Evolutionary conservation across 108 stramenopile species (phyloP).

Genomic region (Bacterosira constricta): DNA sequence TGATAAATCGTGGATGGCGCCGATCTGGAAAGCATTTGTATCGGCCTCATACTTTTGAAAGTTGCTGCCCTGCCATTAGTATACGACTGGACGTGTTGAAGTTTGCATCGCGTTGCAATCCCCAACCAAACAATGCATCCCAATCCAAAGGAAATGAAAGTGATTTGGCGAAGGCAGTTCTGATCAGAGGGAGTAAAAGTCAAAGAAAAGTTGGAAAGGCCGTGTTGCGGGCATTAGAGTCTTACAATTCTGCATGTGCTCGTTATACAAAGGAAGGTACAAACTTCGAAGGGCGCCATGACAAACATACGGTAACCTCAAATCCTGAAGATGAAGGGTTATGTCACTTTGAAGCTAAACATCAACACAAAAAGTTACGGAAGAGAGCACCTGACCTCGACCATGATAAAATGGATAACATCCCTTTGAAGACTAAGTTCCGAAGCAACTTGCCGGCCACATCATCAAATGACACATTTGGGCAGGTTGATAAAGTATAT

Average conservation of each 20-base stretch:
- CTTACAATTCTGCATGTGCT: slow-evolving; percentile 27
- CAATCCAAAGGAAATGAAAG: background rate
- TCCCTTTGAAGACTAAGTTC: background rate
- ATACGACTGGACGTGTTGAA: slow-evolving; percentile 67
- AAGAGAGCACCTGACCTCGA: slow-evolving; percentile 8
- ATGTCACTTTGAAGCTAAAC: background rate
- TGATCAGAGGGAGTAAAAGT: slow-evolving; percentile 57
- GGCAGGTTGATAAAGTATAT: background rate
- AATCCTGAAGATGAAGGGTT: background rate
- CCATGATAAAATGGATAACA: background rate
- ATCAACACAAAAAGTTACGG: slow-evolving; percentile 26
- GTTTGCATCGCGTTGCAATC: slow-evolving; percentile 31
- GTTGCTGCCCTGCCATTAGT: slow-evolving; percentile 83
- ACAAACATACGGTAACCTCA: background rate
- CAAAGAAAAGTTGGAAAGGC: slow-evolving; percentile 64
- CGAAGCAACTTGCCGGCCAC: background rate
- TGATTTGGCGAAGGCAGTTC: slow-evolving; percentile 18
- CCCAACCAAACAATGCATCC: background rate
- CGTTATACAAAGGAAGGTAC: background rate
- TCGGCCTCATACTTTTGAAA: slow-evolving; percentile 73
- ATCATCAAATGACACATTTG: background rate
- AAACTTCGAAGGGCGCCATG: background rate
- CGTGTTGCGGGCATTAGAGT: slow-evolving; percentile 44
- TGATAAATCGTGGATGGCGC: slow-evolving; percentile 82
- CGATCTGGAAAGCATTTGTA: slow-evolving; percentile 84